Evolutionary conservation across 805 yeast species (phyloP).

Genomic region (Kurtzmaniella cleridarum): DNA sequence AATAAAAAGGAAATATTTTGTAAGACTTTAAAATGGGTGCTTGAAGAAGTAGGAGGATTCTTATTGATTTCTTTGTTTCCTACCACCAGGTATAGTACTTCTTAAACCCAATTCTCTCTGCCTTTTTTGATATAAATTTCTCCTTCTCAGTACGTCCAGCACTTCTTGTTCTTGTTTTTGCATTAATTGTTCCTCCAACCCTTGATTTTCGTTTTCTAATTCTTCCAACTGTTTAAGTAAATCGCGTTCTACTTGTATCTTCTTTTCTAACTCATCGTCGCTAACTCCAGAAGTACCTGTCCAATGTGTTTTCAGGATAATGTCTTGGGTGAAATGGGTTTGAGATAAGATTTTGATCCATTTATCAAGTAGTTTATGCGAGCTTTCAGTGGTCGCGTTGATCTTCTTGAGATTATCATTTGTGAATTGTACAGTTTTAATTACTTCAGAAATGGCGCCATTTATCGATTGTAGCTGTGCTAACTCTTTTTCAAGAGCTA

Average conservation of each 20-base stretch:
- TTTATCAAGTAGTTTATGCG: constrained; percentile 47
- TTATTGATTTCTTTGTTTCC: not conserved
- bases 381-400: constrained; percentile 40
- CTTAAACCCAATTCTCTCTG: constrained; percentile 20
- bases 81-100: constrained; percentile 1
- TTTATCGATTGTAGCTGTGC: constrained; percentile 28
- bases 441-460: constrained; percentile 22
- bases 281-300: constrained; percentile 22
- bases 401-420: constrained; percentile 23
- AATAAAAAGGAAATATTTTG: too few relatives aligned
- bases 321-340: constrained; percentile 47
- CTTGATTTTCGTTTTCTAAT: constrained; percentile 23
- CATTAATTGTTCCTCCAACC: constrained; percentile 15
- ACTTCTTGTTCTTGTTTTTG: constrained; percentile 11
- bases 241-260: constrained; percentile 15
- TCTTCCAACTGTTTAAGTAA: constrained; percentile 19
- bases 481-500: constrained; percentile 25
- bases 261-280: constrained; percentile 13
- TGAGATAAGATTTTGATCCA: constrained; percentile 63
- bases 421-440: constrained; percentile 22
- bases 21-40: too few relatives aligned
- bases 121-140: constrained; percentile 12
- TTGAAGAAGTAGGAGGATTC: too few relatives aligned
- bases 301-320: constrained; percentile 41
- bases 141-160: constrained; percentile 5